Evolutionary conservation across 345 rosid genomes (phyloP), one percentile per base, ranked within the genome.

Genomic region (Populus simonii): DNA sequence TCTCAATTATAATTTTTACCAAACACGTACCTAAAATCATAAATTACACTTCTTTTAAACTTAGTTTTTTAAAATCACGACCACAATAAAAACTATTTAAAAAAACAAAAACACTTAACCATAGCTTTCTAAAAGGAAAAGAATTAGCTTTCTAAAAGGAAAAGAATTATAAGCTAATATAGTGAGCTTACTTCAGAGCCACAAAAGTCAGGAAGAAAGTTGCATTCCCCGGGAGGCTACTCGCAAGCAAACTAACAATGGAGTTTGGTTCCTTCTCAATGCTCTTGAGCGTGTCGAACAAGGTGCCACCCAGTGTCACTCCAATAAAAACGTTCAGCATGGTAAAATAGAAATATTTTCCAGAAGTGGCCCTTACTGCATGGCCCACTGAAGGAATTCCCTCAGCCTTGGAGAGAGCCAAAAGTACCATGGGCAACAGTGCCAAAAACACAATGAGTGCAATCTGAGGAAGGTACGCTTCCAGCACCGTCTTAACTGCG

Each of bases 391-490:
- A 87, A 51, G 96, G 89, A 78, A 95, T 89, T 73, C 99, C 99
- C 80, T 95, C 98, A 3, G 71, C 9, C 84, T 95, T 95, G 13
- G 99, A 93, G 39, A 95, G 92, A 77, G 89, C 90, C 86, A 90
- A 70, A 53, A 95, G 96, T 23, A 95, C 63, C 85, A 74, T 88
- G 9, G 99, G 94, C 83, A 93, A 78, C 89, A 93, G 38, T 3
- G 91, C 91, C 83, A 94, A 80, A 76, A 94, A 94, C 51, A 94
- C 72, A 0, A 90, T 80, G 57, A 94, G 93, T 0, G 91, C 97
- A 74, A 94, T 77, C 88, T 94, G 98, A 51, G 99, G 99, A 72
- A 95, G 97, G 78, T 81, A 95, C 61, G 99, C 96, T 89, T 90
- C 88, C 79, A 95, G 77, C 53, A 92, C 86, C 0, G 94, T 93